phyloP scores from a whole-genome alignment of 495 filamentous ascomycete genomes.

The Staphylotrichum longicolle region DNA sequence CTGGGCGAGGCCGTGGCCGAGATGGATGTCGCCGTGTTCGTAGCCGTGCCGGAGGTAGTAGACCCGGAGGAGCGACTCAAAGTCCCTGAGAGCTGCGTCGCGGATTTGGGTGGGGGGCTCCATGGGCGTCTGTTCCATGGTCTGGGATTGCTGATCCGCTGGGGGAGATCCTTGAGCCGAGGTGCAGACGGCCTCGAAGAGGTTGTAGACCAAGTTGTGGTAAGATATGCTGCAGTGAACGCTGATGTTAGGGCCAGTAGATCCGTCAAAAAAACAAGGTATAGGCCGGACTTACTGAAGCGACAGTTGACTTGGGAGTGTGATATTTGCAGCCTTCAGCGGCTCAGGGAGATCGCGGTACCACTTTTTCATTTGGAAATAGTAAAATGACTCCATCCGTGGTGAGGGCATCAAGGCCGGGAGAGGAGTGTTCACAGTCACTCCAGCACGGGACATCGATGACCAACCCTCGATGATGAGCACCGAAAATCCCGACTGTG shows the following conservation, averaged over 20 bases:
- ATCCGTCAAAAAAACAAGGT: neutral
- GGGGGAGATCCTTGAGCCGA: too few relatives aligned
- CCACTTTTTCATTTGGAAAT: constrained; percentile 21
- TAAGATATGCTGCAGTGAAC: neutral
- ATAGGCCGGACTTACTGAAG: constrained; percentile 12
- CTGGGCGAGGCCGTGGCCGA: constrained; percentile 16
- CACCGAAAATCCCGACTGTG: constrained; percentile 27
- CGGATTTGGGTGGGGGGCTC: neutral
- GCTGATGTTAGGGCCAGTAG: too few relatives aligned
- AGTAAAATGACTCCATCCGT: neutral
- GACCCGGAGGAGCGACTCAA: constrained; percentile 35
- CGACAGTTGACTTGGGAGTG: constrained; percentile 29
- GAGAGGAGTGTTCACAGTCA: neutral
- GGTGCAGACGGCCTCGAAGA: neutral
- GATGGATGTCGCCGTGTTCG: constrained; percentile 28
- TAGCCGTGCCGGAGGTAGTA: constrained; percentile 39
- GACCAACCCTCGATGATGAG: constrained; percentile 23
- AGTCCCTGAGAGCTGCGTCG: neutral
- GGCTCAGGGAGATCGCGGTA: constrained; percentile 25
- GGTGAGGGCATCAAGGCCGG: too few relatives aligned
- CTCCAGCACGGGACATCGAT: constrained; percentile 11
- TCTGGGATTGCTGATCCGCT: too few relatives aligned
- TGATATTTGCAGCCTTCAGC: constrained; percentile 25
- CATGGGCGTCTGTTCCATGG: neutral
- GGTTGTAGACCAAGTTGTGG: neutral